These are phyloP conservation scores for Leishmania mexicana DNA, from an alignment of 208 protist genomes.

Conservation along the genomic window DNA sequence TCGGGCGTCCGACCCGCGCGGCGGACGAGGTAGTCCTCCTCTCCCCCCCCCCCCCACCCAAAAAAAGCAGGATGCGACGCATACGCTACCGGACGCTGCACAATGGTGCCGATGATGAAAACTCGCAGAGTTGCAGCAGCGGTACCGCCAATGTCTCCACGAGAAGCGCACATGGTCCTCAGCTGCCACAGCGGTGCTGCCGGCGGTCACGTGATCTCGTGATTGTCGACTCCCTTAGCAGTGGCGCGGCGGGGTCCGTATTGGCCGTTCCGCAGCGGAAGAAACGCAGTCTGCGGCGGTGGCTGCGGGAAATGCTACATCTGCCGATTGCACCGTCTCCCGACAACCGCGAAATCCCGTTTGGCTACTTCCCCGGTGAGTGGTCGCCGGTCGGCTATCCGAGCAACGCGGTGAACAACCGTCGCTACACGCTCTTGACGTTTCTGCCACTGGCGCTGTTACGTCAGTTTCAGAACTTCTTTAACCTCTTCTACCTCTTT, in stretches of 20 bases:
- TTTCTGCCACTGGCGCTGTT: conserved; percentile 82
- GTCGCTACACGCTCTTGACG: conserved; percentile 73
- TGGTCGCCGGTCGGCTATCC: conserved; percentile 58
- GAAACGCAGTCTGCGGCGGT: conserved; percentile 13
- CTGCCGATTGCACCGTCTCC: conserved; percentile 29
- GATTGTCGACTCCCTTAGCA: background rate
- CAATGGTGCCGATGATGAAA: background rate
- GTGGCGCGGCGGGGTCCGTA: background rate
- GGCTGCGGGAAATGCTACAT: conserved; percentile 37
- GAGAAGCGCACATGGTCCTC: background rate
- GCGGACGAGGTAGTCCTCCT: conserved; percentile 7
- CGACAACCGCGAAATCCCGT: conserved; percentile 48
- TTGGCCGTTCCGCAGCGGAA: conserved; percentile 28
- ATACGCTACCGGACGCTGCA: conserved; percentile 21
- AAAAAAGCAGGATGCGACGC: conserved; percentile 13
- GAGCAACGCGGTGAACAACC: conserved; percentile 83
- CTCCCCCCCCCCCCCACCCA: background rate
- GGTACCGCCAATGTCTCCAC: background rate
- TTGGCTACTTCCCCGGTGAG: conserved; percentile 44
- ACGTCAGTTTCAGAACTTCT: conserved; percentile 80
- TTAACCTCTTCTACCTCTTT: conserved; percentile 90
- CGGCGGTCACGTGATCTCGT: background rate
- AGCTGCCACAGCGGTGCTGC: background rate
- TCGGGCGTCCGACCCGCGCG: conserved; percentile 4
- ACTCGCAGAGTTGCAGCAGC: background rate